These are phyloP conservation scores for Mortierella sp. DNA, from an alignment of 371 early-diverging fungal species.

Conservation along the genomic window DNA sequence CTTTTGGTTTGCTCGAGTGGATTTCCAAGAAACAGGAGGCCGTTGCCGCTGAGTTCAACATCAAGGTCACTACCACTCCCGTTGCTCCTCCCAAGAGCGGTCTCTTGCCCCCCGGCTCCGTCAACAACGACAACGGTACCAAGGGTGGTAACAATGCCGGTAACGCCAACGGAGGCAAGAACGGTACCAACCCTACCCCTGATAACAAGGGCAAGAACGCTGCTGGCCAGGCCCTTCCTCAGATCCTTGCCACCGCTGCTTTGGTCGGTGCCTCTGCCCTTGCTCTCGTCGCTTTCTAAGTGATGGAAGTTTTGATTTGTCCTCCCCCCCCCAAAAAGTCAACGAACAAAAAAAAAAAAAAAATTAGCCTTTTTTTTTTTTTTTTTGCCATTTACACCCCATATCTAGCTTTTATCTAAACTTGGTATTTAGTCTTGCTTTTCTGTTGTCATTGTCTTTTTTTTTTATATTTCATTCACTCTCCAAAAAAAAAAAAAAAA, in stretches of 20 bases:
- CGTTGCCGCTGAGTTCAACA: slow-evolving; percentile 56
- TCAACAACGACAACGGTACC: neutral
- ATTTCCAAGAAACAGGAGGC: slow-evolving; percentile 32
- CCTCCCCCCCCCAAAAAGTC: too few species aligned
- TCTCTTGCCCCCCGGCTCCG: slow-evolving; percentile 6
- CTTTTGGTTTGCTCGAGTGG: slow-evolving; percentile 61
- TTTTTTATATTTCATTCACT: too few species aligned
- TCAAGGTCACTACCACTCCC: slow-evolving; percentile 54
- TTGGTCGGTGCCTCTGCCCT: slow-evolving; percentile 27
- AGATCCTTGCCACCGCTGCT: slow-evolving; percentile 21
- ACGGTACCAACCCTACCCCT: slow-evolving; percentile 3
- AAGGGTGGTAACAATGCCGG: neutral
- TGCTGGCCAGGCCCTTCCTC: neutral
- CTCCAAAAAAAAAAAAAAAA: too few species aligned
- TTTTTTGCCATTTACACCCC: too few species aligned
- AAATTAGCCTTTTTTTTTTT: too few species aligned
- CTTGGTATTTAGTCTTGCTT: too few species aligned
- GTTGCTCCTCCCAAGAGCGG: slow-evolving; percentile 53
- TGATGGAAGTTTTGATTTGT: too few species aligned
- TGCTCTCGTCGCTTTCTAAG: slow-evolving; percentile 8
- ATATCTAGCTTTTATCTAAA: too few species aligned
- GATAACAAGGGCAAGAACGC: neutral
- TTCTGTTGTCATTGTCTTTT: too few species aligned
- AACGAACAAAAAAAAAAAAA: too few species aligned
- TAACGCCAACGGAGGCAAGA: slow-evolving; percentile 9